A percentile compares a stretch with the other conserved stretches of the same genome.
These are phyloP conservation scores for Suhomyces pyralidae DNA, from an alignment of 805 yeast species.

Conservation along the genomic window DNA sequence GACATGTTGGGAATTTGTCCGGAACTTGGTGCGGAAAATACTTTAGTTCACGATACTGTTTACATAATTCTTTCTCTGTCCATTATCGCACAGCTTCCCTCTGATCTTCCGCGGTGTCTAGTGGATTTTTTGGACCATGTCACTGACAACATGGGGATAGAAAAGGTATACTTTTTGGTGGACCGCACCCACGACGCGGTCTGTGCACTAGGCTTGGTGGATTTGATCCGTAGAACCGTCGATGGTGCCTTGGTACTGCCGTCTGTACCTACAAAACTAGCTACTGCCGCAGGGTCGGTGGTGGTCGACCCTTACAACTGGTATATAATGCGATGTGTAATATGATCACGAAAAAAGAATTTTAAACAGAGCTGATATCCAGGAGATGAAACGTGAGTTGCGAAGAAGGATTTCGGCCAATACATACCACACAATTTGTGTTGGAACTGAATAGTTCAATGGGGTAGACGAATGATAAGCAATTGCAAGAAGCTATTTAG, in stretches of 20 bases:
- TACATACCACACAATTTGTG: no score
- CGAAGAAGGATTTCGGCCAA: no score
- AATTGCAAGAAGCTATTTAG: no score
- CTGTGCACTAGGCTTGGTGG: conserved; percentile 1
- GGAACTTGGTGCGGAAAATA: background rate
- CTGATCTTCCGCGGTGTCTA: background rate
- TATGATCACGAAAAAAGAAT: background rate
- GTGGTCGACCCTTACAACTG: conserved; percentile 1
- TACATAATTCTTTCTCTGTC: background rate
- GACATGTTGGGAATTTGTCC: background rate
- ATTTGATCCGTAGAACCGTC: background rate
- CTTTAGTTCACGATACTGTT: background rate
- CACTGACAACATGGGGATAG: background rate
- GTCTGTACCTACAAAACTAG: background rate
- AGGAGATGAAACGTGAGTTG: no score
- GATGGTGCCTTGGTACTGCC: conserved; percentile 1
- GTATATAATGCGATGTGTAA: conserved; percentile 1
- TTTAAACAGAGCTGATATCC: no score
- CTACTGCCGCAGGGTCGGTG: background rate
- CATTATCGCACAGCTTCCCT: background rate
- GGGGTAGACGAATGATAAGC: no score
- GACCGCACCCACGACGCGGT: background rate
- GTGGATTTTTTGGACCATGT: conserved; percentile 1
- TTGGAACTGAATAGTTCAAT: no score
- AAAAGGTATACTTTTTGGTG: conserved; percentile 1